Conservation (phyloP, 1,284 basidiomycete species). For the Malassezia vespertilionis region DNA sequence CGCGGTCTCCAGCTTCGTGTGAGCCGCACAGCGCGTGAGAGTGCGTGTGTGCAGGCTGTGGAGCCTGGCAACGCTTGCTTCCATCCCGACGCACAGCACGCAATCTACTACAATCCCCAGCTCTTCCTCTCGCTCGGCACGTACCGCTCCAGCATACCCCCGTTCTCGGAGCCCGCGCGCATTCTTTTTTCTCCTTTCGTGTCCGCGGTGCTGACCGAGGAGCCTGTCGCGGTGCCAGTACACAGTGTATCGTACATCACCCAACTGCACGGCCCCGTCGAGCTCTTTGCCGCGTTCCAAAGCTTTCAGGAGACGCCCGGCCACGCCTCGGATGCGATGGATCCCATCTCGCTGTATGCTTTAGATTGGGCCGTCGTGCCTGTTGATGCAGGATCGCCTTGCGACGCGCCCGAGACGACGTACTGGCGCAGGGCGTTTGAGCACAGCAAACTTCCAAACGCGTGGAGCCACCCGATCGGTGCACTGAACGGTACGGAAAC, state of each 20-base stretch:
- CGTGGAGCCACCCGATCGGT: slow-evolving; percentile 7
- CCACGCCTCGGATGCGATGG: slow-evolving; percentile 31
- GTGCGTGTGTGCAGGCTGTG: no score
- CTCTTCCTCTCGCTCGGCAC: slow-evolving; percentile 9
- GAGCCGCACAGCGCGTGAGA: slow-evolving; percentile 10
- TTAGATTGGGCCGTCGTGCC: slow-evolving; percentile 22
- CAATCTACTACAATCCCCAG: slow-evolving; percentile 31
- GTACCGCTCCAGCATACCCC: neutral
- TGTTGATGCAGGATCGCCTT: neutral
- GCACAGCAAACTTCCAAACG: slow-evolving; percentile 25
- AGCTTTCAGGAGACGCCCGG: slow-evolving; percentile 31
- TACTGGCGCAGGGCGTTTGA: slow-evolving; percentile 25
- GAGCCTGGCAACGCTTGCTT: neutral
- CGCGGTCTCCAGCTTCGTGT: slow-evolving; percentile 30
- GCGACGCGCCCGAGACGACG: neutral
- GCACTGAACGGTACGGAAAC: neutral
- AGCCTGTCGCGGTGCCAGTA: neutral
- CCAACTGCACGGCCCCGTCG: slow-evolving; percentile 20
- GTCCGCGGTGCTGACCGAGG: neutral
- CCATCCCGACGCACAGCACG: slow-evolving; percentile 21
- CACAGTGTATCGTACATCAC: neutral
- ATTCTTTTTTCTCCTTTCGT: neutral
- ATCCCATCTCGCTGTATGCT: slow-evolving; percentile 27
- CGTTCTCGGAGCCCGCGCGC: neutral
- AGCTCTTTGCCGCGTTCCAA: slow-evolving; percentile 29